Percentiles rank a stretch among this genome's conserved stretches.
Conservation (phyloP, 768 basidiomycete species). For the Nevesoporus exiguus region DNA sequence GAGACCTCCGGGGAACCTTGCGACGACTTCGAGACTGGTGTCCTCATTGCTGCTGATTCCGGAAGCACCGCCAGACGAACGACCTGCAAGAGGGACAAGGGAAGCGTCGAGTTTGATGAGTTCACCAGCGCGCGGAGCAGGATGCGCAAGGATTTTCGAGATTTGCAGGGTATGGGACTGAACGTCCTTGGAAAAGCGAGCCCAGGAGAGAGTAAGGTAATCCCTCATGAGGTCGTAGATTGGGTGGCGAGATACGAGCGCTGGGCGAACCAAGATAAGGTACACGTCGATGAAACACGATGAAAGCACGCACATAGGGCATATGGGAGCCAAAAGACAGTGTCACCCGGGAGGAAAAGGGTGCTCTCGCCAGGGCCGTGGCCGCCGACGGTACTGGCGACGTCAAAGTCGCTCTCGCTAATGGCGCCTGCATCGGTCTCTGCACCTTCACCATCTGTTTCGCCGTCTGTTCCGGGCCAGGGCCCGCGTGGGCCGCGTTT, state of each 20-base stretch:
- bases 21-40: constrained; percentile 73
- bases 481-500: constrained; percentile 63
- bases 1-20: constrained; percentile 88
- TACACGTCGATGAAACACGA: not conserved
- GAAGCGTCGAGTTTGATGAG: constrained; percentile 84
- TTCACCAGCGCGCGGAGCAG: constrained; percentile 84
- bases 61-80: constrained; percentile 44
- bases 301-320: constrained; percentile 64
- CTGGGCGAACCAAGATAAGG: constrained; percentile 36
- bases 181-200: constrained; percentile 90
- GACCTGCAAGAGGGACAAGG: constrained; percentile 42
- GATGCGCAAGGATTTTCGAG: constrained; percentile 82
- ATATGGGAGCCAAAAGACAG: constrained; percentile 94
- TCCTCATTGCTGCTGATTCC: constrained; percentile 29
- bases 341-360: constrained; percentile 82
- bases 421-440: constrained; percentile 67
- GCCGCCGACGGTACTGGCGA: constrained; percentile 67
- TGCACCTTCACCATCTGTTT: constrained; percentile 74
- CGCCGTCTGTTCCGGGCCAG: constrained; percentile 63
- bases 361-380: constrained; percentile 87
- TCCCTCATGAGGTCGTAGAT: constrained; percentile 96
- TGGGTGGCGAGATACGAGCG: constrained; percentile 86
- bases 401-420: constrained; percentile 86
- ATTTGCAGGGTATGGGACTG: constrained; percentile 90
- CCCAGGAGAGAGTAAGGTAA: constrained; percentile 94